A percentile compares a stretch with the other conserved stretches of the same genome.
Evolutionary conservation across 2,329 filamentous ascomycete genomes (phyloP).

Genomic region (Trichoderma sp.): DNA sequence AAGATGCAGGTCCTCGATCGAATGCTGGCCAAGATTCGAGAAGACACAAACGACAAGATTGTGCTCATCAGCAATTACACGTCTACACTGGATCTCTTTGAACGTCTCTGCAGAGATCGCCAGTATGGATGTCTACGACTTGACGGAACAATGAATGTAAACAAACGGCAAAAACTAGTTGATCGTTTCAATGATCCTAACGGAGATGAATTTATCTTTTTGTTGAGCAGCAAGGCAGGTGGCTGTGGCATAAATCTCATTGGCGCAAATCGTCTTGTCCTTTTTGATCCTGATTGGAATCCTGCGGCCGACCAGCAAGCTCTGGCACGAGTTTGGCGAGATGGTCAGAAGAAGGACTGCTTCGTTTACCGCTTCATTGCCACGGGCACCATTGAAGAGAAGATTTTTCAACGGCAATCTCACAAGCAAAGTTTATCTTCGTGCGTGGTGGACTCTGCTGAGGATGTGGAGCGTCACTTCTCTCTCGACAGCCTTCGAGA

Average conservation of each 20-base stretch:
- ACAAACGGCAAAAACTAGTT: conserved; percentile 94
- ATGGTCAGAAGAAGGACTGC: conserved; percentile 98
- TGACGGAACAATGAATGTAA: conserved; percentile 97
- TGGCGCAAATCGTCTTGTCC: conserved; percentile 88
- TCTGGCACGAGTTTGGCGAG: conserved; percentile 95
- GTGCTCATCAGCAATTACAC: conserved; percentile 99
- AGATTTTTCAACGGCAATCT: conserved; percentile 97
- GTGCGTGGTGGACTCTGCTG: conserved; percentile 92
- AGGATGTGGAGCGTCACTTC: conserved; percentile 97
- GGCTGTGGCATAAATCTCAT: conserved; percentile 96
- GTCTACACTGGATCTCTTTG: conserved; percentile 92
- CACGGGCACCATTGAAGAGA: conserved; percentile 97
- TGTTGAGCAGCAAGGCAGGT: conserved; percentile 95
- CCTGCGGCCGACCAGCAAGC: conserved; percentile 97
- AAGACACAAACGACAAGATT: conserved; percentile 98
- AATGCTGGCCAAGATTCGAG: conserved; percentile 93
- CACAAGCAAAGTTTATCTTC: conserved; percentile 97
- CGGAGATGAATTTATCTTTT: conserved; percentile 87
- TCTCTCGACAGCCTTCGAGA: conserved; percentile 88
- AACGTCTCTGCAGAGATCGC: conserved; percentile 82
- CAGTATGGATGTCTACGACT: conserved; percentile 85
- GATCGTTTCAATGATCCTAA: conserved; percentile 97
- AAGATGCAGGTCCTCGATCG: conserved; percentile 98
- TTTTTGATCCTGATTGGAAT: conserved; percentile 98
- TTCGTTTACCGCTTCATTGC: conserved; percentile 99